Base-by-base conservation (phyloP, 2,329 filamentous ascomycete genomes). In the Emergomyces orientalis region DNA sequence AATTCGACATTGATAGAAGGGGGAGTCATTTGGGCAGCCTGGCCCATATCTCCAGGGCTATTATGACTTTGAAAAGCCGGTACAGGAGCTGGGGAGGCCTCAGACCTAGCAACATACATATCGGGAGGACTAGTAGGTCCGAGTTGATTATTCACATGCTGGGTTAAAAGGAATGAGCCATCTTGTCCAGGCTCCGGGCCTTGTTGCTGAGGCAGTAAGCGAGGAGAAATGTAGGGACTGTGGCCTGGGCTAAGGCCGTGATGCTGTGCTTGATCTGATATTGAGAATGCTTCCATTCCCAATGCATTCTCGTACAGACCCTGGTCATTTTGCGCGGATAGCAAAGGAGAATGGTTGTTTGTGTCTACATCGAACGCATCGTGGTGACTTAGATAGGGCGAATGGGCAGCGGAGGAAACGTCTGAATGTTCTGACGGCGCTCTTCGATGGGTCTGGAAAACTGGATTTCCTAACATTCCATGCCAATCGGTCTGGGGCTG, bases 1-100 rank as follows among this genome's bases (percentile, higher is more conserved):
- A 90, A 91, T 72, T 96, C 90, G 69, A 97, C 94, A 72, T 94
- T 96, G 76, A 97, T 97, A 60, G 92, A 90, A 0, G 92, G 92
- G n/a, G 92, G 90, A 3, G 88, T 88, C 87, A 96, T 94, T 68
- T 89, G 83, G 59, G 87, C 84, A 55, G 84, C 85, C 71, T 84
- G 86, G 6, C 85, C 84, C 72, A 89, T 83, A 63, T 92, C 88
- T 37, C 76, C 73, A 30, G 76, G 76, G n/a, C 75, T 73, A 30
- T 80, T 77, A 63, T 73, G 78, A 45, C 80, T 76, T 67, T 80
- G 78, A 62, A 76, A 70, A 63, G 74, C 76, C 65, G 81, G 74
- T 59, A 79, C 76, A 65, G 81, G 74, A 60, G 80, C 75, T 3
- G 79, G 77, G 22, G 63, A 57, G 62, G 83, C 81, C 60, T 81